Base-by-base conservation (phyloP, 106 monocot genomes). In the Platanthera zijinensis region DNA sequence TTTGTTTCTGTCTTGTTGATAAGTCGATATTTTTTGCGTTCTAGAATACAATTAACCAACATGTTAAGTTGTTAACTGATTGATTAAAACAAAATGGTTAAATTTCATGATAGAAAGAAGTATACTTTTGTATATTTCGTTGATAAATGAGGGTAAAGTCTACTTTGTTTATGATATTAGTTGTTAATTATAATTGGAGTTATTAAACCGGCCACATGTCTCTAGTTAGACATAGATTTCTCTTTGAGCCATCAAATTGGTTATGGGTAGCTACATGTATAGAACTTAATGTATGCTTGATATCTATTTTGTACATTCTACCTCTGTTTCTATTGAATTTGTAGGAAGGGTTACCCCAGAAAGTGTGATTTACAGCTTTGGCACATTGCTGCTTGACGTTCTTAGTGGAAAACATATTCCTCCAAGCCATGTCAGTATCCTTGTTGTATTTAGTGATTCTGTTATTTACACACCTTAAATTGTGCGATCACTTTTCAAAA, bases 361-460 rank as follows among this genome's bases (percentile, higher is more conserved):
- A 73, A 90, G 86, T 81, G 90, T 90, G 28, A 79, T 90, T 75
- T 90, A 84, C 75, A 90, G 90, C 84, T 90, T 90, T 76, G 86
- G 90, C 18, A 90, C 90, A 76, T 46, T 90, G 50, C 74, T 90
- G 45, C 75, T 90, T 51, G 90, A 90, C 57, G 79, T 90, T 78
- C 84, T 80, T 13, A 80, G 80, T 52, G 80, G 80, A 46, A 80
- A 80, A 62, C 80, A 80, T 74, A 80, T 80, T 83, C 90, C 90
- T 78, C 90, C 90, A 25, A 86, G 84, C 68, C 86, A 86, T 64
- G 90, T 86, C 73, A 87, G 87, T 82, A n/a, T 66, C 3, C 12
- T 32, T 66, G 28, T 15, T 8, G 48, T n/a, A 46, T 48, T 70
- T 70, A 15, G 70, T 48, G 48, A 22, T 69, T 69, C 15, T 39